phyloP scores from a whole-genome alignment of 2,329 filamentous ascomycete species.

The Westerdykella aurantiaca region DNA sequence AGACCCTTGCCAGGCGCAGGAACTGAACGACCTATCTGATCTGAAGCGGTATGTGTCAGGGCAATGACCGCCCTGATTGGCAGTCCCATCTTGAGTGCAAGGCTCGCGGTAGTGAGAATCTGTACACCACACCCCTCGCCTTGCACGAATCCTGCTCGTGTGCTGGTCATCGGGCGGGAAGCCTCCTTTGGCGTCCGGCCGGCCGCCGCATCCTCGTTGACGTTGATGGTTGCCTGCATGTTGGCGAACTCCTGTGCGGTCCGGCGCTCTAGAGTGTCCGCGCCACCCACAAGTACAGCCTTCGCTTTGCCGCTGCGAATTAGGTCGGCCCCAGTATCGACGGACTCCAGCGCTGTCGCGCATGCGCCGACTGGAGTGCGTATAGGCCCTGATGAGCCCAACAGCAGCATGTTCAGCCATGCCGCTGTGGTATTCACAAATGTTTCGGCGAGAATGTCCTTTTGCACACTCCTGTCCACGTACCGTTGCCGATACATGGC shows the following conservation, averaged over 20 bases:
- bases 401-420: conserved; percentile 43
- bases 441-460: conserved; percentile 34
- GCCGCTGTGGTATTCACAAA: conserved; percentile 35
- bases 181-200: conserved; percentile 28
- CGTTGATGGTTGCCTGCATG: conserved; percentile 36
- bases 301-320: conserved; percentile 29
- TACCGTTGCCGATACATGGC: conserved; percentile 29
- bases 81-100: conserved; percentile 35
- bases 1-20: conserved; percentile 39
- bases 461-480: conserved; percentile 27
- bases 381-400: conserved; percentile 32
- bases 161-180: conserved; percentile 32
- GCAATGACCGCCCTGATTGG: conserved; percentile 36
- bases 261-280: conserved; percentile 32
- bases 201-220: conserved; percentile 19
- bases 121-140: conserved; percentile 35
- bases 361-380: conserved; percentile 37
- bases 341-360: conserved; percentile 35
- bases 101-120: conserved; percentile 27
- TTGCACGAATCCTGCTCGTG: conserved; percentile 37
- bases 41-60: conserved; percentile 26
- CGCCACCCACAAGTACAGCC: conserved; percentile 32
- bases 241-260: conserved; percentile 29
- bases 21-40: conserved; percentile 34
- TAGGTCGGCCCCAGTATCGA: conserved; percentile 34